These are phyloP conservation scores for Verticillium albo-atrum DNA, from an alignment of 2,329 filamentous ascomycete genomes.

Conservation along the genomic window DNA sequence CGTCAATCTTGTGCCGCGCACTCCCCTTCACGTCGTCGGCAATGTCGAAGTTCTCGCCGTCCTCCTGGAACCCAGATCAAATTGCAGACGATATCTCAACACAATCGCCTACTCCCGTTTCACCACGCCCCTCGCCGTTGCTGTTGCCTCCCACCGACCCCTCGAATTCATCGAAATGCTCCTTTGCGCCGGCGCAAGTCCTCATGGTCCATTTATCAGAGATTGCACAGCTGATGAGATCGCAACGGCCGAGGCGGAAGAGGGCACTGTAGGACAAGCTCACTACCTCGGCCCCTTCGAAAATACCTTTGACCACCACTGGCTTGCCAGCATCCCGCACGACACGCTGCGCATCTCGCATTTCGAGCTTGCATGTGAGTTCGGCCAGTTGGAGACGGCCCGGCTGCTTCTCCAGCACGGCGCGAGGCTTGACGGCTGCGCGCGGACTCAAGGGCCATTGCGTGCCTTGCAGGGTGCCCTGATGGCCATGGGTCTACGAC, in stretches of 20 bases:
- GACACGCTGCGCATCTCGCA: background rate
- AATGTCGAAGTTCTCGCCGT: background rate
- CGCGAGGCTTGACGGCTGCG: background rate
- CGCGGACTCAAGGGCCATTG: background rate
- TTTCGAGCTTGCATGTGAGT: background rate
- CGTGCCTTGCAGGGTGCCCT: background rate
- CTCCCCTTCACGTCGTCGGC: background rate
- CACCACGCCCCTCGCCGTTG: background rate
- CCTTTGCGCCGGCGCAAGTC: background rate
- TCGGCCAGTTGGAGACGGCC: background rate
- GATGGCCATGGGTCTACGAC: background rate
- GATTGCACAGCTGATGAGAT: background rate
- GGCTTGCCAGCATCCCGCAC: background rate
- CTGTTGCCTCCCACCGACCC: background rate
- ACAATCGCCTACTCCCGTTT: background rate
- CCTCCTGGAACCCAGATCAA: background rate
- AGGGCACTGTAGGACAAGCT: background rate
- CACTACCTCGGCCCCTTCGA: background rate
- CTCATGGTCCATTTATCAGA: background rate
- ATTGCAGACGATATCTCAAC: background rate
- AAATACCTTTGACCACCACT: background rate
- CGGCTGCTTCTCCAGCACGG: background rate
- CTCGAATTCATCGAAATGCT: background rate
- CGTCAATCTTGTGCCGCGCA: background rate
- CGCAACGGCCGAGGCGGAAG: background rate